Conservation (phyloP, 345 rosid genomes). For the Populus tremula region DNA sequence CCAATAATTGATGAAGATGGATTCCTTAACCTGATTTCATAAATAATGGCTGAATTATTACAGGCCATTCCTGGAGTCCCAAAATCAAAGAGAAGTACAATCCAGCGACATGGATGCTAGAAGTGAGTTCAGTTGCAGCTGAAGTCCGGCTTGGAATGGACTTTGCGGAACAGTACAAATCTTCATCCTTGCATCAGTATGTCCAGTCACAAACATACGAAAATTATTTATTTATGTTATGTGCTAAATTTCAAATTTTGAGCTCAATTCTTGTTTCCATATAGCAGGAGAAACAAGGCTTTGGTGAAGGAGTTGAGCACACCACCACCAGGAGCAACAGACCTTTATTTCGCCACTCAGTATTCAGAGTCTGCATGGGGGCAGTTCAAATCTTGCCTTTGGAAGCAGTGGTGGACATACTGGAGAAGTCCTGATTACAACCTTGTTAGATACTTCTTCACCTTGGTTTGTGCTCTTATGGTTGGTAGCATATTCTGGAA, state of each 20-base stretch:
- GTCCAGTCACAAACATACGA: neutral
- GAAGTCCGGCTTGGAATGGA: slow-evolving; percentile 44
- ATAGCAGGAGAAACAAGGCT: slow-evolving; percentile 39
- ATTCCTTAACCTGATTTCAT: neutral
- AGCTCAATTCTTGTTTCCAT: neutral
- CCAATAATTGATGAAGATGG: neutral
- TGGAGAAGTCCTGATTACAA: slow-evolving; percentile 58
- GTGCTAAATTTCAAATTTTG: neutral
- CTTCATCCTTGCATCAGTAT: slow-evolving; percentile 42
- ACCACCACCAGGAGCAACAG: slow-evolving; percentile 40
- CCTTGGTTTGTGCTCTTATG: slow-evolving; percentile 35
- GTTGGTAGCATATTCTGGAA: slow-evolving; percentile 49
- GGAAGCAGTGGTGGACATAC: slow-evolving; percentile 62
- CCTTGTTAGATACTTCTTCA: slow-evolving; percentile 39
- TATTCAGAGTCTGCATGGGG: slow-evolving; percentile 43
- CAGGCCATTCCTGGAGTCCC: slow-evolving; percentile 50
- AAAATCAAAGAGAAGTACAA: slow-evolving; percentile 46
- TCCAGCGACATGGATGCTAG: slow-evolving; percentile 64
- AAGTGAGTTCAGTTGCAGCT: slow-evolving; percentile 41
- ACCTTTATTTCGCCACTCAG: slow-evolving; percentile 38
- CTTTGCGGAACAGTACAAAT: slow-evolving; percentile 43
- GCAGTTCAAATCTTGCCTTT: slow-evolving; percentile 50
- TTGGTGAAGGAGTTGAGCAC: slow-evolving; percentile 42
- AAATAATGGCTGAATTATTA: neutral
- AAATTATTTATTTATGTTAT: too few relatives aligned